A percentile compares a stretch with the other conserved stretches of the same genome.
These are phyloP conservation scores for Saccharomyces hybrid DNA, from an alignment of 1,139 yeast genomes.

Conservation along the genomic window DNA sequence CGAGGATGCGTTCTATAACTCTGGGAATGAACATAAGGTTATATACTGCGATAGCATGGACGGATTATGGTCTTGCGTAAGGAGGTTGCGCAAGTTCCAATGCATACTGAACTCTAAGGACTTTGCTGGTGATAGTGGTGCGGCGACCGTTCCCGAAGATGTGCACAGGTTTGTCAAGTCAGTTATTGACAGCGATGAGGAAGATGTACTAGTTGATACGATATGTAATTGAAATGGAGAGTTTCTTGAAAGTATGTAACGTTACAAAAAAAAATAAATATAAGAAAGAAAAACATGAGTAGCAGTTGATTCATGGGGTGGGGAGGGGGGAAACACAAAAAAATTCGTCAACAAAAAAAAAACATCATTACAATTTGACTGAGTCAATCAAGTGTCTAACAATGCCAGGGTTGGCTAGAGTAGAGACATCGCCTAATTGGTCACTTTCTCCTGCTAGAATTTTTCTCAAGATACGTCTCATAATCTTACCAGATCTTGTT, in stretches of 20 bases:
- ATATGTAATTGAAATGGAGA: not conserved
- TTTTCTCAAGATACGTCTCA: conserved; percentile 77
- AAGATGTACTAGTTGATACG: not conserved
- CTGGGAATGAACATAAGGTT: not conserved
- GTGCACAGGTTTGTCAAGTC: not conserved
- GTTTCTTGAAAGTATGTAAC: not conserved
- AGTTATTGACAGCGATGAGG: not conserved
- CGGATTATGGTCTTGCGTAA: not conserved
- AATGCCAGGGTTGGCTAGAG: conserved; percentile 64
- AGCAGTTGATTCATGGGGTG: not conserved
- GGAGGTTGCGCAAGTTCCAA: not conserved
- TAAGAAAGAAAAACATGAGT: not conserved
- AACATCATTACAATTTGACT: conserved; percentile 35
- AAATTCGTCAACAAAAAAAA: not conserved
- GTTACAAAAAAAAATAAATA: not conserved
- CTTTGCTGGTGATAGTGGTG: not conserved
- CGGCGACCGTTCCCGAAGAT: not conserved
- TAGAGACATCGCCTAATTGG: conserved; percentile 71
- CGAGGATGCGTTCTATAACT: not conserved
- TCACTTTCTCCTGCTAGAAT: conserved; percentile 74
- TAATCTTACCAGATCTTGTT: conserved; percentile 77
- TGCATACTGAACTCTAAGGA: not conserved
- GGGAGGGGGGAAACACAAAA: not conserved
- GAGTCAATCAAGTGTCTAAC: conserved; percentile 58
- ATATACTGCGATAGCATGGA: not conserved